Conservation (phyloP, 257 asterid species). For the Fraxinus pennsylvanica region DNA sequence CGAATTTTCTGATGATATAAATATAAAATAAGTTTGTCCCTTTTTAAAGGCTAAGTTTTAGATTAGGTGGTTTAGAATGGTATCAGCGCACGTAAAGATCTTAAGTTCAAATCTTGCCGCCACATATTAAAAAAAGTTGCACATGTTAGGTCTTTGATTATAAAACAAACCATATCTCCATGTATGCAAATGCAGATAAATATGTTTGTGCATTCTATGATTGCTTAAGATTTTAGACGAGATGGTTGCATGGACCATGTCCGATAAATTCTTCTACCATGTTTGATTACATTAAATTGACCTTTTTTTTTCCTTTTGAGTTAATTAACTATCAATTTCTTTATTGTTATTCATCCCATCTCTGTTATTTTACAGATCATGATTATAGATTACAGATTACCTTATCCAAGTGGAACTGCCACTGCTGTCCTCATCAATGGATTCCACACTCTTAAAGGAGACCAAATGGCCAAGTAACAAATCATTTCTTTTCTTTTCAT, state of each 20-base stretch:
- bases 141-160: neutral
- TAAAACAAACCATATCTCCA: neutral
- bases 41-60: no score
- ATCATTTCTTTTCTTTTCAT: neutral
- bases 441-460: conserved; percentile 50
- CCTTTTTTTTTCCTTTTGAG: neutral
- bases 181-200: neutral
- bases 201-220: neutral
- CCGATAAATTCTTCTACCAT: neutral
- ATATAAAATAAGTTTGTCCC: neutral
- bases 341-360: neutral
- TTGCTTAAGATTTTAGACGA: neutral
- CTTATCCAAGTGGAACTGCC: conserved; percentile 61
- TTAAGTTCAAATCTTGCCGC: neutral
- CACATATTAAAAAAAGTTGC: neutral
- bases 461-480: conserved; percentile 41
- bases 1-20: neutral
- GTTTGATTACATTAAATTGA: neutral
- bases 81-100: no score
- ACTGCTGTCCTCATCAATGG: conserved; percentile 61
- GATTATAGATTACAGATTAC: conserved; percentile 58
- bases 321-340: neutral
- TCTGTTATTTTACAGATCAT: conserved; percentile 42
- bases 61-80: neutral
- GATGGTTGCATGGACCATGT: neutral